Conservation (phyloP, 208 protist genomes). For the Trichomonas gallinae region DNA sequence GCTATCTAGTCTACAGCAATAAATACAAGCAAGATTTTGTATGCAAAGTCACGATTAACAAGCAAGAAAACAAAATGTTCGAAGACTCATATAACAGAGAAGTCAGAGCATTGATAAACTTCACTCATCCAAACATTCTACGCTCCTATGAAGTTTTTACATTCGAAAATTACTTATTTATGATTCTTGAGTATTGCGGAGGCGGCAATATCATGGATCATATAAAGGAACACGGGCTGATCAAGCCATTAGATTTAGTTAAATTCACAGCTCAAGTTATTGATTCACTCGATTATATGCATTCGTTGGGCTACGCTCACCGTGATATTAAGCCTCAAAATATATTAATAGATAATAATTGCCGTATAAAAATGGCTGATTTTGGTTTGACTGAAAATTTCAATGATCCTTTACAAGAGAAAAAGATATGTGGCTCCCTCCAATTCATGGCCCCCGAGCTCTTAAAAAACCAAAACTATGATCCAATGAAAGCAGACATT, state of each 20-base stretch:
- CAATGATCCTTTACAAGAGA: slow-evolving; percentile 64
- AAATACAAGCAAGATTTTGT: not conserved
- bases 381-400: slow-evolving; percentile 82
- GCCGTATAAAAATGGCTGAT: slow-evolving; percentile 74
- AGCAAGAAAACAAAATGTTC: not conserved
- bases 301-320: slow-evolving; percentile 85
- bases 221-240: too few species aligned
- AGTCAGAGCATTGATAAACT: not conserved
- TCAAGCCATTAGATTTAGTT: too few species aligned
- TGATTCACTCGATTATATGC: slow-evolving; percentile 77
- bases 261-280: slow-evolving; percentile 66
- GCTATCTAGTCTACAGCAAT: not conserved
- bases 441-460: slow-evolving; percentile 90
- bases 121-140: not conserved
- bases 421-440: slow-evolving; percentile 65
- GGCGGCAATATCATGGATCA: too few species aligned
- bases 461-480: slow-evolving; percentile 47
- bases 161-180: not conserved
- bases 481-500: slow-evolving; percentile 56
- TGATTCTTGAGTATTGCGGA: not conserved
- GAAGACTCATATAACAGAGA: not conserved
- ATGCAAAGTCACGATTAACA: not conserved
- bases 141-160: not conserved
- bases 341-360: slow-evolving; percentile 66
- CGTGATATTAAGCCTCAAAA: slow-evolving; percentile 69